These are phyloP conservation scores for Herpetomonas tarakana DNA, from an alignment of 208 protist genomes.

Conservation along the genomic window DNA sequence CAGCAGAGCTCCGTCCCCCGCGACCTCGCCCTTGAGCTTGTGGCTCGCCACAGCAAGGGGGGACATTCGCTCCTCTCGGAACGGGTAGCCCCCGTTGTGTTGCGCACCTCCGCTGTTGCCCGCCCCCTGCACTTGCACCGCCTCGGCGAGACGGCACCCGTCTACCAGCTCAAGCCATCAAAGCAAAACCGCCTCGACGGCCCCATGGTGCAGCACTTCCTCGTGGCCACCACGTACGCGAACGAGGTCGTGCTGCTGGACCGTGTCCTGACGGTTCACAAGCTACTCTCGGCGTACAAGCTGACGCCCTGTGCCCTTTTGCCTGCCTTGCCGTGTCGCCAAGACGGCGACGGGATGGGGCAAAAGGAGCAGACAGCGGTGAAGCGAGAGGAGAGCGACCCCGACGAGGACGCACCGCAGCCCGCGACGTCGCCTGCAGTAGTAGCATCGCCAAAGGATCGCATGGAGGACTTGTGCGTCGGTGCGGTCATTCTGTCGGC, in stretches of 20 bases:
- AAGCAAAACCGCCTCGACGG: background rate
- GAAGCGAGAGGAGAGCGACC: no score
- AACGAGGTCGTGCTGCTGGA: conserved; percentile 1
- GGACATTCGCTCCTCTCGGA: background rate
- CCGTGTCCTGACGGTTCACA: background rate
- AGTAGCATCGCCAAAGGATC: background rate
- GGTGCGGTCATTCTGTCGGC: conserved; percentile 1
- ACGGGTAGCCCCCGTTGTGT: background rate
- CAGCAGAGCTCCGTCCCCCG: no score
- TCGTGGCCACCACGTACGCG: background rate
- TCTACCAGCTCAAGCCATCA: background rate
- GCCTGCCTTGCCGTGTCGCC: no score
- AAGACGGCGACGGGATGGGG: no score
- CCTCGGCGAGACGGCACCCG: background rate
- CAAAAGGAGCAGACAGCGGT: no score
- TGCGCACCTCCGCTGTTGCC: background rate
- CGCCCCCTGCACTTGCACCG: background rate
- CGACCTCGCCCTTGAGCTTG: background rate
- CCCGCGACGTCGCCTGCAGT: no score
- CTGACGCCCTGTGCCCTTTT: no score
- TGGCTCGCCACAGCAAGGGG: background rate
- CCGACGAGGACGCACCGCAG: background rate
- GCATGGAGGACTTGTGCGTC: conserved; percentile 5
- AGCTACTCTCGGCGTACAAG: background rate
- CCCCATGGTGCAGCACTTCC: background rate